phyloP scores from a whole-genome alignment of 495 filamentous ascomycete species.

The Apodospora peruviana region DNA sequence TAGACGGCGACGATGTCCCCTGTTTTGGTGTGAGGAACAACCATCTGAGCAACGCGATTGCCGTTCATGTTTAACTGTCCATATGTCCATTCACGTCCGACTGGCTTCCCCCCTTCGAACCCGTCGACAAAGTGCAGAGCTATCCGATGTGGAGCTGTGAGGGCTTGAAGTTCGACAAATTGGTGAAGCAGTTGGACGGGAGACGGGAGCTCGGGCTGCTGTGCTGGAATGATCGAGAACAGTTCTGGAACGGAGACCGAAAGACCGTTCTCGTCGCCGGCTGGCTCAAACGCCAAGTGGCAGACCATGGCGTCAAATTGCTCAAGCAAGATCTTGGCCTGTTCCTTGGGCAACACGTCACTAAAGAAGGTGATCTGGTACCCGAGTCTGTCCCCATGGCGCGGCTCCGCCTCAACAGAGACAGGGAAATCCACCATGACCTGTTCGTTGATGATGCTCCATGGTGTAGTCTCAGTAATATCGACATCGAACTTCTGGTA shows the following conservation, averaged over 20 bases:
- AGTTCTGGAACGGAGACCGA: conserved; percentile 22
- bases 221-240: conserved; percentile 52
- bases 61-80: conserved; percentile 52
- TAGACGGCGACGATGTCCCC: conserved; percentile 65
- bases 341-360: conserved; percentile 54
- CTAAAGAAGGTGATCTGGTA: conserved; percentile 58
- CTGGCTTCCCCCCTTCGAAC: conserved; percentile 20
- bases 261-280: conserved; percentile 18
- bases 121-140: conserved; percentile 58
- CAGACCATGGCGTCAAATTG: conserved; percentile 55
- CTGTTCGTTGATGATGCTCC: conserved; percentile 28
- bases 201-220: conserved; percentile 33
- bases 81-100: conserved; percentile 55
- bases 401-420: conserved; percentile 66
- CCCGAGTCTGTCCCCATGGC: conserved; percentile 34
- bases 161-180: conserved; percentile 49
- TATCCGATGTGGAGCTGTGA: conserved; percentile 32
- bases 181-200: conserved; percentile 53
- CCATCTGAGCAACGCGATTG: conserved; percentile 54
- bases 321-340: conserved; percentile 54
- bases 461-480: conserved; percentile 4
- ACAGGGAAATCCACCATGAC: conserved; percentile 54
- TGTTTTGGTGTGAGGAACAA: conserved; percentile 32
- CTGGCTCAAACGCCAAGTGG: conserved; percentile 36
- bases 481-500: conserved; percentile 56